phyloP scores from a whole-genome alignment of 441 rosid species.

The Jatropha multifida region DNA sequence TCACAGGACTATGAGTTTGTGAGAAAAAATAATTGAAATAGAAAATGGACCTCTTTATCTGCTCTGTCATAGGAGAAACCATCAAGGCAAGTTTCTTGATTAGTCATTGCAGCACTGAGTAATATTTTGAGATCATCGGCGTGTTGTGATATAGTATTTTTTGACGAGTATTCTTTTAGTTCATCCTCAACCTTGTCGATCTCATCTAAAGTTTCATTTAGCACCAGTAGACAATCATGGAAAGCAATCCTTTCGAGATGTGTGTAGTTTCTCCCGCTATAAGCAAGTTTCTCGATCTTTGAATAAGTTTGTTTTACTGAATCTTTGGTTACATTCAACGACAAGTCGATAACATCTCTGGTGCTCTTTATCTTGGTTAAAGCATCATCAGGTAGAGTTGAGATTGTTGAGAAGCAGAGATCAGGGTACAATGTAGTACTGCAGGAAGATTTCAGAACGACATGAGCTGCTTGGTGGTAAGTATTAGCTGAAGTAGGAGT shows the following conservation, averaged over 20 bases:
- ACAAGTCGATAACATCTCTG: conserved; percentile 45
- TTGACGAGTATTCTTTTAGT: conserved; percentile 40
- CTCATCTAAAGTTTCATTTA: conserved; percentile 54
- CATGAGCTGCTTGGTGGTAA: conserved; percentile 28
- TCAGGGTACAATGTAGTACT: conserved; percentile 53
- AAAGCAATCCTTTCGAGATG: conserved; percentile 51
- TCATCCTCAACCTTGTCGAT: conserved; percentile 34
- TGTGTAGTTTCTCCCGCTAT: conserved; percentile 29
- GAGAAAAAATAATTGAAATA: too few relatives aligned
- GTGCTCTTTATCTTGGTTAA: conserved; percentile 31
- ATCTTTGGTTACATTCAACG: conserved; percentile 43
- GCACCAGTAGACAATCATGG: conserved; percentile 51
- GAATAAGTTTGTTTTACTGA: conserved; percentile 45
- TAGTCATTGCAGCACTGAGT: conserved; percentile 73
- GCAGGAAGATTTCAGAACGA: conserved; percentile 51
- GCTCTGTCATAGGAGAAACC: conserved; percentile 57
- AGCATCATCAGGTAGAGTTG: conserved; percentile 21
- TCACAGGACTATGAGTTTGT: too few relatives aligned
- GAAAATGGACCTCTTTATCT: conserved; percentile 39
- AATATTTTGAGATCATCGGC: conserved; percentile 63
- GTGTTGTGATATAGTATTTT: conserved; percentile 45
- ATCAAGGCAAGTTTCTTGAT: conserved; percentile 79
- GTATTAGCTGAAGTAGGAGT: too few relatives aligned
- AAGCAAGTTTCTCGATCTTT: conserved; percentile 38
- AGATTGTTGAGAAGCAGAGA: conserved; percentile 51